Evolutionary conservation across 1,284 basidiomycete species (phyloP), one percentile per base, ranked within the genome.

Genomic region (Ceratobasidium papillatum): DNA sequence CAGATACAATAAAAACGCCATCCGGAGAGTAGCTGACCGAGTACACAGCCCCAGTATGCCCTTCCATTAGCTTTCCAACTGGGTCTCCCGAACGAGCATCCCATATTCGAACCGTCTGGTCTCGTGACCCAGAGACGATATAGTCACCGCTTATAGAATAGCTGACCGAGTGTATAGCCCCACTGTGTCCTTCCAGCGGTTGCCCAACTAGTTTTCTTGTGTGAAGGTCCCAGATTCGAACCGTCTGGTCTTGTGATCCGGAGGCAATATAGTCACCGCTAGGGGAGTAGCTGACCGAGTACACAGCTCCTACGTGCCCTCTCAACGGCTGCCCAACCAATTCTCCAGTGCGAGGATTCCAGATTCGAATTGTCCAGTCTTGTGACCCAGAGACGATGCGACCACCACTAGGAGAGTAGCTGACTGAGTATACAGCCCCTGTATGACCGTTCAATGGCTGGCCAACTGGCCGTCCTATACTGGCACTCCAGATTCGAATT

Each of bases 11-110:
- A 22, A 19, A 51, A 11, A 34, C 47, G n/a, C 64, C 32, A 41
- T 75, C 49, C 1, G 69, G 71, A 1, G 61, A 74, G 30, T 63
- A 72, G 27, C 36, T 30, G 47, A 75, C 56, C 22, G 66, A 69
- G 12, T 17, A 9, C 22, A 74, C 49, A 19, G 30, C 25, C 7
- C n/a, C 41, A 19, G 5, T 2, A 25, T 74, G 71, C 36, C 27
- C 58, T 36, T 43, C 59, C 8, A 58, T 36, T 12, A 54, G 52
- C 27, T 59, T 22, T 17, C 52, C 43, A 0, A 74, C 2, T 12
- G 12, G 72, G 8, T 2, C 19, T 19, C 45, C 59, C 9, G 59
- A 49, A 7, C 41, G 27, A 27, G 25, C 5, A 56, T 74, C 72
- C 72, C 74, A 75, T 0, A 75, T 22, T 3, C 74, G 74, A 36